Evolutionary conservation across 2,329 filamentous ascomycete species (phyloP).

Genomic region (Stagonosporopsis vannaccii): DNA sequence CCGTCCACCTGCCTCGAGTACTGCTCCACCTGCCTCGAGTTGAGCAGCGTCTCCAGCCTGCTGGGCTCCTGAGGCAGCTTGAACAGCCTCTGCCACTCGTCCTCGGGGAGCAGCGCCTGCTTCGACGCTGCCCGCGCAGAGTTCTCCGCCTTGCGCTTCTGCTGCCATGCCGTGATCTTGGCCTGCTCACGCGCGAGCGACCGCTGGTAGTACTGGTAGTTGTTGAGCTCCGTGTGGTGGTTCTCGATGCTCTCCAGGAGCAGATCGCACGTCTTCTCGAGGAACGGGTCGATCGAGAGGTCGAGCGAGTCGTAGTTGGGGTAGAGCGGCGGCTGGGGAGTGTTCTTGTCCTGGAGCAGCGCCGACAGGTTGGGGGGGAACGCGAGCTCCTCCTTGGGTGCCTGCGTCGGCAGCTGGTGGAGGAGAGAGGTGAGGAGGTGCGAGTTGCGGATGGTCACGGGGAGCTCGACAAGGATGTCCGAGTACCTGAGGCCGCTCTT

Average conservation of each 20-base stretch:
- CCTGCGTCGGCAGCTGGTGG: constrained; percentile 81
- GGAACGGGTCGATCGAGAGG: constrained; percentile 93
- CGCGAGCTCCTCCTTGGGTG: constrained; percentile 70
- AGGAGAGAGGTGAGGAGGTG: constrained; percentile 95
- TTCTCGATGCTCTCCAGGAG: constrained; percentile 96
- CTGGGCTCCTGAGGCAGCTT: constrained; percentile 96
- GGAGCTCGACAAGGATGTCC: constrained; percentile 91
- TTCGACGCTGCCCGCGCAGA: constrained; percentile 83
- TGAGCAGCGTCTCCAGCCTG: constrained; percentile 90
- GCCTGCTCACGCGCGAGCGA: constrained; percentile 91
- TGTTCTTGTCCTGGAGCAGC: constrained; percentile 69
- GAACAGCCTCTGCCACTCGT: constrained; percentile 98
- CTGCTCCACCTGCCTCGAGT: constrained; percentile 95
- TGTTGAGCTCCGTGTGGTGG: constrained; percentile 98
- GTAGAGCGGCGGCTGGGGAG: constrained; percentile 71
- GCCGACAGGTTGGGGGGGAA: constrained; percentile 82
- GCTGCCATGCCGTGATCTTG: constrained; percentile 96
- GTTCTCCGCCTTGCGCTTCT: constrained; percentile 97
- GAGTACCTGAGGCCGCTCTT: constrained; percentile 93
- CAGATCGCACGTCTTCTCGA: constrained; percentile 97
- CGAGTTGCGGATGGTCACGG: constrained; percentile 92
- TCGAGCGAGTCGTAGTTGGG: constrained; percentile 91
- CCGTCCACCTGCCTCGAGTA: constrained; percentile 97
- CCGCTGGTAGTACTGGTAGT: constrained; percentile 97
- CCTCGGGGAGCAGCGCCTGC: constrained; percentile 87